A percentile compares a stretch with the other conserved stretches of the same genome.
Evolutionary conservation across 78 protist species (phyloP).

Genomic region (Speleostelium caveatum): DNA sequence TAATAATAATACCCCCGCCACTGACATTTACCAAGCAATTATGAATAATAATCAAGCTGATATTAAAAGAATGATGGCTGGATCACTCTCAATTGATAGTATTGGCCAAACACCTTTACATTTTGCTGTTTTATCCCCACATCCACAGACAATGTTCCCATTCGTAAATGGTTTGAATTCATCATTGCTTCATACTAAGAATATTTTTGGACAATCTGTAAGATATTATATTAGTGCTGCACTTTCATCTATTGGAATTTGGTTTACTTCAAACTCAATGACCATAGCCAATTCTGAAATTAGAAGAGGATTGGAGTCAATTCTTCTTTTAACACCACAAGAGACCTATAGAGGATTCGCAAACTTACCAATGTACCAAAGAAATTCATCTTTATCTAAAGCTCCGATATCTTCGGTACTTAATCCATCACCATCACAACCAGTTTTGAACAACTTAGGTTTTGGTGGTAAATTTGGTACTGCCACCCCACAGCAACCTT

Average conservation of each 20-base stretch:
- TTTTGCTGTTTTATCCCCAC: not conserved
- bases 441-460: not conserved
- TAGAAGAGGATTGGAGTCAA: not conserved
- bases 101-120: slow-evolving; percentile 16
- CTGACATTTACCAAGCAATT: not conserved
- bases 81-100: not conserved
- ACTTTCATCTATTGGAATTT: too few relatives aligned
- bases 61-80: not conserved
- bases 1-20: not conserved
- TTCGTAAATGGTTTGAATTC: too few relatives aligned
- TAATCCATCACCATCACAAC: not conserved
- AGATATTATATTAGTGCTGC: too few relatives aligned
- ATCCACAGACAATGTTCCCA: not conserved
- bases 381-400: not conserved
- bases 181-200: too few relatives aligned
- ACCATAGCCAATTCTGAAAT: too few relatives aligned
- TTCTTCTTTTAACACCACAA: not conserved
- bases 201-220: too few relatives aligned
- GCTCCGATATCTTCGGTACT: not conserved
- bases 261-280: too few relatives aligned
- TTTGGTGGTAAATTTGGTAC: slow-evolving; percentile 8
- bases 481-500: not conserved
- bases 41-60: not conserved
- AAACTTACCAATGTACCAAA: not conserved
- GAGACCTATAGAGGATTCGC: not conserved